A percentile compares a stretch with the other conserved stretches of the same genome.
Evolutionary conservation across 208 protist species (phyloP).

Genomic region (Acanthamoeba rhysodes): DNA sequence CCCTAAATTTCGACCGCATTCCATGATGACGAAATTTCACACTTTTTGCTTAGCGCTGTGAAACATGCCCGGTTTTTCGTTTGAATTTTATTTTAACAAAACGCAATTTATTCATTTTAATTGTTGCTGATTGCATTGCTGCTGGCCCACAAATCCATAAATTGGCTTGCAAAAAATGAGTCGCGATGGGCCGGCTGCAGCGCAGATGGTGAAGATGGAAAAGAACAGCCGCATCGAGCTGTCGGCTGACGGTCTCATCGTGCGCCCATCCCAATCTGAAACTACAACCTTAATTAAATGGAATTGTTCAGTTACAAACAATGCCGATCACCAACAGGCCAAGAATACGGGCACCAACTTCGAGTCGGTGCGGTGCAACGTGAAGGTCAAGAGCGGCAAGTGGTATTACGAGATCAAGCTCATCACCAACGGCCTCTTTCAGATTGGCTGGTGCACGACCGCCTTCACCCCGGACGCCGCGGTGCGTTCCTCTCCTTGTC

Average conservation of each 20-base stretch:
- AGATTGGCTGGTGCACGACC: conserved; percentile 57
- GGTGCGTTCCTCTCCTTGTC: neutral
- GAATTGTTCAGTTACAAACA: too few relatives aligned
- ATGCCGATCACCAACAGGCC: neutral
- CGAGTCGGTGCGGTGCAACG: conserved; percentile 25
- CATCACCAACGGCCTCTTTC: conserved; percentile 29
- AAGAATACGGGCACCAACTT: conserved; percentile 48
- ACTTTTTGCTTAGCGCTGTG: too few relatives aligned
- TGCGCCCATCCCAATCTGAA: neutral
- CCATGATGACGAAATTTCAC: too few relatives aligned
- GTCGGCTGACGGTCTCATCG: neutral
- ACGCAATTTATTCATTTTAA: too few relatives aligned
- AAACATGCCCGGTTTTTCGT: too few relatives aligned
- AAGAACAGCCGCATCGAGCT: conserved; percentile 18
- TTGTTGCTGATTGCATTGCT: too few relatives aligned
- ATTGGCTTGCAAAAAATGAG: conserved; percentile 17
- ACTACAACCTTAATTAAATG: neutral
- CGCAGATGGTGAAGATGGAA: conserved; percentile 34
- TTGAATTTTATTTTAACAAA: too few relatives aligned
- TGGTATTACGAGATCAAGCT: conserved; percentile 68
- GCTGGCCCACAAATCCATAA: neutral
- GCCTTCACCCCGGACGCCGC: neutral
- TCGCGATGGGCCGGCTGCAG: conserved; percentile 21
- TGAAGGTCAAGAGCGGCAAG: conserved; percentile 28
- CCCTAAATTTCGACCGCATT: too few relatives aligned